phyloP scores from a whole-genome alignment of 768 basidiomycete species.

The Pholiota molesta region DNA sequence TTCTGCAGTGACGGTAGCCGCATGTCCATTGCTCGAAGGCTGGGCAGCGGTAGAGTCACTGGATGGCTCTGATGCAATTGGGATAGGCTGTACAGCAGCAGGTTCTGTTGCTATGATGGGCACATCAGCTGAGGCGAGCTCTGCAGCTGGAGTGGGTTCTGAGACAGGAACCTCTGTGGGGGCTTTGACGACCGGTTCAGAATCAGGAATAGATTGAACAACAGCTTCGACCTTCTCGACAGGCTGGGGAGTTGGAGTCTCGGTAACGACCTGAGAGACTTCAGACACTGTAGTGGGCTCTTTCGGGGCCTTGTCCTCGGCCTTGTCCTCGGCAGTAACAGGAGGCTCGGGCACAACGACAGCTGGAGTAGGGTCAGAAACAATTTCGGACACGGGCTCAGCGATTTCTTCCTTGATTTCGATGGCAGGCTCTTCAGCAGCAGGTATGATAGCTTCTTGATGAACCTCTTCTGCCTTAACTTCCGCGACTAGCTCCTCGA shows the following conservation, averaged over 20 bases:
- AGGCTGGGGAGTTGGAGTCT: background rate
- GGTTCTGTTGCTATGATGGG: background rate
- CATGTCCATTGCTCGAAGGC: slow-evolving; percentile 1
- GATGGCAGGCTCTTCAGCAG: slow-evolving; percentile 24
- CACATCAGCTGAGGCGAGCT: background rate
- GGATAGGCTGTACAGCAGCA: slow-evolving; percentile 24
- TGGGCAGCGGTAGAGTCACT: background rate
- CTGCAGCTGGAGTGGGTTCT: slow-evolving; percentile 6
- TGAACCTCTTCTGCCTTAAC: slow-evolving; percentile 3
- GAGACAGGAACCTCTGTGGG: background rate
- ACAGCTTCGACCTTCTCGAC: slow-evolving; percentile 7
- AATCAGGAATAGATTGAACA: background rate
- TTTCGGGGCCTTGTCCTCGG: background rate
- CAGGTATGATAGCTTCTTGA: background rate
- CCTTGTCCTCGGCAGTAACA: slow-evolving; percentile 1
- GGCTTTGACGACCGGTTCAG: slow-evolving; percentile 2
- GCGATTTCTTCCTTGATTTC: slow-evolving; percentile 11
- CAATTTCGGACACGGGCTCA: background rate
- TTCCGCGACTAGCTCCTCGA: background rate
- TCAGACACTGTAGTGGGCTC: background rate
- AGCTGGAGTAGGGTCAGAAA: background rate
- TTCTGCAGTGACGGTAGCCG: slow-evolving; percentile 4
- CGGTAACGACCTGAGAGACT: slow-evolving; percentile 1
- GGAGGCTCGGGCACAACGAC: background rate
- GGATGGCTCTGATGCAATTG: slow-evolving; percentile 12